Conservation (phyloP, 1,284 basidiomycete species). For the Ceratobasidium sp. region DNA sequence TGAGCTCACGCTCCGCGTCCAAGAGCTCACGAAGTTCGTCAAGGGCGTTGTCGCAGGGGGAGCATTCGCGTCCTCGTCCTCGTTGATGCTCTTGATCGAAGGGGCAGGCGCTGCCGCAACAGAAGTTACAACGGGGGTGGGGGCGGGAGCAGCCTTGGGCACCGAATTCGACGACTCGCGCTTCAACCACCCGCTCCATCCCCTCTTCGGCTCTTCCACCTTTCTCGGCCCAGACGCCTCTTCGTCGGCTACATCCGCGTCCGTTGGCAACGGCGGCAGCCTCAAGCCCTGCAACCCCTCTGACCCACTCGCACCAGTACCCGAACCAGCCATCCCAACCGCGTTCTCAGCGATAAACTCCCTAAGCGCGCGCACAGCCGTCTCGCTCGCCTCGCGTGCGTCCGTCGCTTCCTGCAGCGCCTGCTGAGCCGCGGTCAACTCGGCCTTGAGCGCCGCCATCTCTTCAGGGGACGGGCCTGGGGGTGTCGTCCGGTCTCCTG, state of each 20-base stretch:
- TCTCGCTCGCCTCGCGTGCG: conserved; percentile 86
- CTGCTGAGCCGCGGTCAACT: conserved; percentile 72
- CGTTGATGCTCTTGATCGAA: conserved; percentile 21
- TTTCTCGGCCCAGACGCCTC: conserved; percentile 33
- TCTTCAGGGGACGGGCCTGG: conserved; percentile 52
- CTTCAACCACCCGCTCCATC: conserved; percentile 47
- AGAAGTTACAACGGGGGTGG: background rate
- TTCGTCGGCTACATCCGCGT: conserved; percentile 58
- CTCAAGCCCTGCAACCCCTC: conserved; percentile 54
- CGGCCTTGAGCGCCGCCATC: conserved; percentile 68
- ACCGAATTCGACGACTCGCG: conserved; percentile 11
- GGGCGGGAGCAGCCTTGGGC: background rate
- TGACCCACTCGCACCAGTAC: conserved; percentile 43
- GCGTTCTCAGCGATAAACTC: conserved; percentile 85
- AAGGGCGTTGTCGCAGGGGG: conserved; percentile 21
- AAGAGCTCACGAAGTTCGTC: conserved; percentile 34
- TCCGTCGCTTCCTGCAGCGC: conserved; percentile 82
- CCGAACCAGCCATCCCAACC: conserved; percentile 57
- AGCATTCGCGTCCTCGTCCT: background rate
- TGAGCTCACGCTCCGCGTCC: conserved; percentile 5
- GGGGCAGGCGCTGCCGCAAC: background rate
- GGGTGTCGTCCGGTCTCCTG: conserved; percentile 12
- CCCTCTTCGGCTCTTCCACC: conserved; percentile 48
- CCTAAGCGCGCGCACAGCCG: conserved; percentile 80
- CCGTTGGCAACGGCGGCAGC: conserved; percentile 68